Base-by-base conservation (phyloP, 768 basidiomycete genomes). In the Boletus bicolor region DNA sequence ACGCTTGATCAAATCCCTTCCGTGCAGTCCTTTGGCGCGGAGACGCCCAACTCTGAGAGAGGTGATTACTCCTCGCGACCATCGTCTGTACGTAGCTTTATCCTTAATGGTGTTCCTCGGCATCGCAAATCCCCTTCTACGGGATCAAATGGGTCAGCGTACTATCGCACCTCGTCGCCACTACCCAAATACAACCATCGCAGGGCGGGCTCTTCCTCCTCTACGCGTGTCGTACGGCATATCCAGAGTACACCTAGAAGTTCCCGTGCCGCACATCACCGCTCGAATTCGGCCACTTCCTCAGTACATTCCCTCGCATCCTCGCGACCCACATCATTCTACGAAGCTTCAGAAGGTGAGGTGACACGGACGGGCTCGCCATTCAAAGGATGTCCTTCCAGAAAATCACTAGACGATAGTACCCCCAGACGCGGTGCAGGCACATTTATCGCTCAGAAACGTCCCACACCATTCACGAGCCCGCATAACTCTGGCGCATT, bases 31-130 rank as follows among this genome's bases (percentile, higher is more conserved):
- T 80, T 87, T 54, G 89, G 89, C 2, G 86, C 79, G 61, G 88
- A 88, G 52, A 95, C 94, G 0, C 94, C 93, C 0, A 93, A 89
- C 49, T 93, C 92, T 30, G 94, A 97, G 61, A 78, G 80, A 44
- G 90, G 87, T 12, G 90, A 90, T 10, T 77, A 81, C 65, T 78
- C 85, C 17, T 95, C 92, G 1, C 76, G 92, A 26, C 91, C 93
- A 1, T 90, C 89, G 0, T 94, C 93, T 0, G 78, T 91, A n/a
- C 85, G 80, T n/a, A 94, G 91, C 61, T 80, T 88, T 68, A 81
- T 81, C 11, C 78, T 79, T 72, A 82, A 82, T 39, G 66, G 62
- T 53, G 38, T 59, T 59, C 79, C 73, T 41, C 77, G 83, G 44
- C 86, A 91, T 70, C 77, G 84, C 41, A 87, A 89, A 73, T 86